Percentiles rank a stretch among this genome's conserved stretches.
phyloP scores from a whole-genome alignment of 768 basidiomycete species.

The Crassisporium funariophilum region DNA sequence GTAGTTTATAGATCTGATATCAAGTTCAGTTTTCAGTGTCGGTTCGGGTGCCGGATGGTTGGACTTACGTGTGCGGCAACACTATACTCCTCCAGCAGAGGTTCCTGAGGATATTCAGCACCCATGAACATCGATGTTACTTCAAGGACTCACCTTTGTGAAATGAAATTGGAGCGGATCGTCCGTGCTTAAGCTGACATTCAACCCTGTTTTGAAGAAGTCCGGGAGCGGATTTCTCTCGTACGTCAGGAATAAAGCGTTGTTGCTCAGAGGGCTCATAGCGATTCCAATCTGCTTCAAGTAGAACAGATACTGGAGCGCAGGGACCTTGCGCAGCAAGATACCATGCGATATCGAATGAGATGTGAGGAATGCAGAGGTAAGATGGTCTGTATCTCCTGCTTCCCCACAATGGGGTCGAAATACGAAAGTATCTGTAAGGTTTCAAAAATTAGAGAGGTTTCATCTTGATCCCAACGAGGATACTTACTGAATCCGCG shows the following conservation, averaged over 20 bases:
- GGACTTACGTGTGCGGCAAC: constrained; percentile 89
- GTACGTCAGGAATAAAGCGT: constrained; percentile 94
- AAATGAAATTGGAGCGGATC: constrained; percentile 98
- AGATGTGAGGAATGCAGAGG: constrained; percentile 93
- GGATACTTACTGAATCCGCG: constrained; percentile 91
- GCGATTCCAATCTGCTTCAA: constrained; percentile 97
- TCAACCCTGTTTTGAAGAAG: constrained; percentile 95
- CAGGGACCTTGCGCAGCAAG: constrained; percentile 94
- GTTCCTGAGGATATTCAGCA: constrained; percentile 59
- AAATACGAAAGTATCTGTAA: constrained; percentile 89
- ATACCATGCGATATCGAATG: constrained; percentile 99
- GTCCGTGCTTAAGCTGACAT: constrained; percentile 95
- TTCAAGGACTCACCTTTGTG: constrained; percentile 68
- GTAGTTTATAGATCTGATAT: constrained; percentile 98
- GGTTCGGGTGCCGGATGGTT: too few species aligned
- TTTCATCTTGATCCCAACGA: not conserved
- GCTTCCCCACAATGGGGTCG: constrained; percentile 98
- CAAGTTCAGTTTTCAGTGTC: too few species aligned
- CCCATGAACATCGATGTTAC: not conserved
- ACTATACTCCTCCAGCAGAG: constrained; percentile 93
- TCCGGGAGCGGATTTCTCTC: constrained; percentile 97
- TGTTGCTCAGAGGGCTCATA: constrained; percentile 98
- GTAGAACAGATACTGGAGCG: constrained; percentile 96
- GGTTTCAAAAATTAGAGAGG: constrained; percentile 3
- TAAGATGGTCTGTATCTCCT: constrained; percentile 96